Evolutionary conservation across 108 stramenopile genomes (phyloP).

Genomic region (Cyclotella atomus): DNA sequence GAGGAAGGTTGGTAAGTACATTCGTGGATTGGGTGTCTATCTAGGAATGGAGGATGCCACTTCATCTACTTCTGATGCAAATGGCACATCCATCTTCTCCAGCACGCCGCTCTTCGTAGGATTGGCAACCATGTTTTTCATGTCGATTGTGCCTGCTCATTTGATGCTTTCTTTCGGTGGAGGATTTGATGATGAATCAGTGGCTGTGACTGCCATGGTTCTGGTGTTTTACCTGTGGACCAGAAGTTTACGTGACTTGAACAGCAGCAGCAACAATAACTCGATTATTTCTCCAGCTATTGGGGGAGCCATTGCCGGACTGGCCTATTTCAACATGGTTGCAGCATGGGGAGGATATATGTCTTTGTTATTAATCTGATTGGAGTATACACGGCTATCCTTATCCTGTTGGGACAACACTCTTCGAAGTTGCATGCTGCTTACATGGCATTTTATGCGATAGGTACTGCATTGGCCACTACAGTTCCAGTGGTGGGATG

Average conservation of each 20-base stretch:
- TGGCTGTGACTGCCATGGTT: constrained; percentile 93
- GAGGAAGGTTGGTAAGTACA: not conserved
- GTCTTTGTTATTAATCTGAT: constrained; percentile 98
- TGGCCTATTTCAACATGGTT: constrained; percentile 96
- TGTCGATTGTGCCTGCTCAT: constrained; percentile 83
- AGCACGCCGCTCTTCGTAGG: constrained; percentile 50
- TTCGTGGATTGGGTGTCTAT: not conserved
- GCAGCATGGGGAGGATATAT: constrained; percentile 99
- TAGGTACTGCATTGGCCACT: constrained; percentile 93
- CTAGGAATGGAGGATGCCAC: constrained; percentile 23
- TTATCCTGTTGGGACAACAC: constrained; percentile 86
- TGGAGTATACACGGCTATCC: constrained; percentile 81
- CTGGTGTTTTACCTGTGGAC: constrained; percentile 93
- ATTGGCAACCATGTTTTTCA: constrained; percentile 69
- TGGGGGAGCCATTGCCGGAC: constrained; percentile 58
- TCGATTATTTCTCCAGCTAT: constrained; percentile 17
- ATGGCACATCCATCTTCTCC: constrained; percentile 30
- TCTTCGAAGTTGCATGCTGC: constrained; percentile 84
- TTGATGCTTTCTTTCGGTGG: constrained; percentile 92
- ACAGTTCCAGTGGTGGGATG: constrained; percentile 90
- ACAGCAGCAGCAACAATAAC: no score
- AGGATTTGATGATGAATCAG: constrained; percentile 96
- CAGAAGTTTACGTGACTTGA: constrained; percentile 12
- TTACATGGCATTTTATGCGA: constrained; percentile 90
- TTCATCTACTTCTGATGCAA: not conserved